A percentile compares a stretch with the other conserved stretches of the same genome.
phyloP scores from a whole-genome alignment of 2,329 filamentous ascomycete genomes.

The Ceratocystis ficicola region DNA sequence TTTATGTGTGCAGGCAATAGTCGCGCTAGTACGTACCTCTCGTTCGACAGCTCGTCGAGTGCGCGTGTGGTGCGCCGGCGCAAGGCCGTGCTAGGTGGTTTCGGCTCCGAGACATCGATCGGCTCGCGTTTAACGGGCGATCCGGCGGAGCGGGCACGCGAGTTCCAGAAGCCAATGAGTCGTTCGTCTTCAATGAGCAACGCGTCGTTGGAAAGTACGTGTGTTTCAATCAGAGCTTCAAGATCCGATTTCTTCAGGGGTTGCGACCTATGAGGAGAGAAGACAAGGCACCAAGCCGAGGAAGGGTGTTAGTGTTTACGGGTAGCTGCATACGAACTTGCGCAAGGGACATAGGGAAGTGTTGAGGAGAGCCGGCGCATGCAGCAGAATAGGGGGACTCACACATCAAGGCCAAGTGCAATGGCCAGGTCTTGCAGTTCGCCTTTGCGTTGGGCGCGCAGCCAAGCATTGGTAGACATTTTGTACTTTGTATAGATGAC shows the following conservation, averaged over 20 bases:
- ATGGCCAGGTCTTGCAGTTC: slow-evolving; percentile 66
- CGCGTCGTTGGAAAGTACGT: slow-evolving; percentile 56
- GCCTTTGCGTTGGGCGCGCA: slow-evolving; percentile 70
- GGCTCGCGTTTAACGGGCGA: slow-evolving; percentile 51
- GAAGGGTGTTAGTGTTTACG: background rate
- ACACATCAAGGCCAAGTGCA: slow-evolving; percentile 59
- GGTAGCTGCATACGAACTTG: background rate
- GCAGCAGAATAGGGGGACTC: slow-evolving; percentile 31
- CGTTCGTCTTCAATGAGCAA: slow-evolving; percentile 50
- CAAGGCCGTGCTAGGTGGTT: slow-evolving; percentile 28
- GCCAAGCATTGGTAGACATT: slow-evolving; percentile 61
- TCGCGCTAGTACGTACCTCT: slow-evolving; percentile 28
- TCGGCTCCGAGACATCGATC: slow-evolving; percentile 32
- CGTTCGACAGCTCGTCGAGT: slow-evolving; percentile 34
- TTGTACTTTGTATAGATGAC: slow-evolving; percentile 31
- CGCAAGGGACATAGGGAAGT: background rate
- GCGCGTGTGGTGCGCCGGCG: slow-evolving; percentile 37
- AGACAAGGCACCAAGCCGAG: background rate
- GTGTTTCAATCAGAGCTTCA: slow-evolving; percentile 59
- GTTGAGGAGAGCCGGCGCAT: background rate
- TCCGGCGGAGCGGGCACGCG: slow-evolving; percentile 45
- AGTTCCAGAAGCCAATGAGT: slow-evolving; percentile 65
- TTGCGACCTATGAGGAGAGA: slow-evolving; percentile 44
- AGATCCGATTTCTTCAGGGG: slow-evolving; percentile 67
- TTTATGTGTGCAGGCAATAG: background rate